phyloP scores from a whole-genome alignment of 768 basidiomycete species.

The Mycena galopus region DNA sequence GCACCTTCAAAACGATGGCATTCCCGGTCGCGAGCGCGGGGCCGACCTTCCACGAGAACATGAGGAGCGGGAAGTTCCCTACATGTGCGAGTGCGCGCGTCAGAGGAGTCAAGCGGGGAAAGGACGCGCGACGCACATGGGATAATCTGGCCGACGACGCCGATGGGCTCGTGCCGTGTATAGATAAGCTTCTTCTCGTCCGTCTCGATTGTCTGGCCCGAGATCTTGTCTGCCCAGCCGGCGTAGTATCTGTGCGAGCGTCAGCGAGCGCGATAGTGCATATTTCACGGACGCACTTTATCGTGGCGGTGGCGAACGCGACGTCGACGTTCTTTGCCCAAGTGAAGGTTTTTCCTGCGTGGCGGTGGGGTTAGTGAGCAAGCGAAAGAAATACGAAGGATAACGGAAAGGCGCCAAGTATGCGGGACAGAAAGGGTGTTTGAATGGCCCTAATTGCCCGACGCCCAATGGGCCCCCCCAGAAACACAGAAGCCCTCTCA shows the following conservation, averaged over 20 bases:
- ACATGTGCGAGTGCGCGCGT: no score
- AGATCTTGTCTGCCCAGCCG: constrained; percentile 91
- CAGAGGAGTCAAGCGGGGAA: no score
- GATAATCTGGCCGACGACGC: constrained; percentile 68
- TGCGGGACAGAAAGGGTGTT: no score
- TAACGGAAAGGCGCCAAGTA: no score
- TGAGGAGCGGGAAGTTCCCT: constrained; percentile 44
- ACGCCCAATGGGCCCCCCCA: neutral
- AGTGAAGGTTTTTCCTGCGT: constrained; percentile 65
- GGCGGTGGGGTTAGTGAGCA: neutral
- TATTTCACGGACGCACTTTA: constrained; percentile 46
- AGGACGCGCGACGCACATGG: constrained; percentile 64
- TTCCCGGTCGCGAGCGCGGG: constrained; percentile 87
- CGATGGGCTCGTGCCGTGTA: constrained; percentile 77
- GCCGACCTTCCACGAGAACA: constrained; percentile 77
- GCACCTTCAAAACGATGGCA: constrained; percentile 73
- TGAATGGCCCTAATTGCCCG: no score
- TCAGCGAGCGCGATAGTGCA: neutral
- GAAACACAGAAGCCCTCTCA: constrained; percentile 38
- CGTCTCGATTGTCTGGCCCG: constrained; percentile 83
- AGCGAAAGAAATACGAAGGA: neutral
- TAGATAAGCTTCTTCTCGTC: constrained; percentile 70
- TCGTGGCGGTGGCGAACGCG: constrained; percentile 56
- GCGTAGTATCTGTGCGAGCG: constrained; percentile 75
- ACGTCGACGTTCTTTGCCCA: constrained; percentile 65